Evolutionary conservation across 371 early-diverging fungal genomes (phyloP), one percentile per base, ranked within the genome.

Genomic region (Mucor velutinosus): DNA sequence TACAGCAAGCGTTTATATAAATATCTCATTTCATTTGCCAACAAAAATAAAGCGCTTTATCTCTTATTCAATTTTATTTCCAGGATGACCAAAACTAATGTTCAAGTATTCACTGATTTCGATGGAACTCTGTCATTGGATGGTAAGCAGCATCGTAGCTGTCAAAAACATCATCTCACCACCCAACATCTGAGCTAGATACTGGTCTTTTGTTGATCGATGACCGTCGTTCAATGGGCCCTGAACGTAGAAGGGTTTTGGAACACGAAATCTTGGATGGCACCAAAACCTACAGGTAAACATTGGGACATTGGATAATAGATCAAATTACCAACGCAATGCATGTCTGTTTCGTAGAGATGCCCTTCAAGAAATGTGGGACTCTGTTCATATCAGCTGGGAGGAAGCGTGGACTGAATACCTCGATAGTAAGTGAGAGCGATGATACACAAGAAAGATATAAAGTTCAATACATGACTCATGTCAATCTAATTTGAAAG

Each of bases 351-450:
- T 35, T 35, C 35, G 2, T 45, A 83, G 83, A 35, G 77, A 78
- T 41, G 83, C 79, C 43, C 62, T 80, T 43, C 73, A 78, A 32
- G 81, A 78, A 64, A 85, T 87, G 87, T 89, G 88, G 88, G 76
- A 77, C 33, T 69, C 79, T 30, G 90, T 90, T n/a, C 78, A 80
- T 56, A 65, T 88, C 30, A 72, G 80, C 29, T 88, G 84, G 83
- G 86, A 86, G 3, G 85, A 89, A 65, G 90, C 90, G 0, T 76
- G 87, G 72, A 29, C 68, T 19, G 82, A 82, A n/a, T 75, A 85
- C 55, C 67, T 90, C 30, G 73, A 84, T 57, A 62, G 85, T 85
- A 74, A 68, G 71, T 56, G 17, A 30, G 41, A 39, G 14, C 14
- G 14, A 39, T 39, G 43, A 43, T 43, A 43, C 43, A 15, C 43